Conservation (phyloP, 208 protist species). For the Trypanosoma cruzi region DNA sequence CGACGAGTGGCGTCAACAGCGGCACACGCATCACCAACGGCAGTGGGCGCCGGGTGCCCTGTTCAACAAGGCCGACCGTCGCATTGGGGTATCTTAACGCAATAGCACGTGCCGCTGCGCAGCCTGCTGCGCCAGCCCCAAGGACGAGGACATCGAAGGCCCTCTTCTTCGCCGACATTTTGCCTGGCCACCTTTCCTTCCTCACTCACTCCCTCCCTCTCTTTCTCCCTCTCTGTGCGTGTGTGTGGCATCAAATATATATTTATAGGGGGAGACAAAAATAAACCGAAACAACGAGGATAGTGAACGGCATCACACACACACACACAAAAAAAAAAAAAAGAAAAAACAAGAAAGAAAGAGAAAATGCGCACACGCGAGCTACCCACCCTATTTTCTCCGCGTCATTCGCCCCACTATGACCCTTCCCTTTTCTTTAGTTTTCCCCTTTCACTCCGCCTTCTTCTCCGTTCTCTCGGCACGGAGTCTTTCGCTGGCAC, state of each 20-base stretch:
- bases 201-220: background rate
- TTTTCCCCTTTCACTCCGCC: conserved; percentile 3
- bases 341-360: too few species aligned
- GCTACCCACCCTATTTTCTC: conserved; percentile 1
- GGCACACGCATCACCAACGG: conserved; percentile 50
- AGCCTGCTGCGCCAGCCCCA: conserved; percentile 72
- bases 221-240: background rate
- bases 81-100: conserved; percentile 47
- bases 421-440: conserved; percentile 2
- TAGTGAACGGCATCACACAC: too few species aligned
- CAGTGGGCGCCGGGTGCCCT: conserved; percentile 31
- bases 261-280: too few species aligned
- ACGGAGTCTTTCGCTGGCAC: conserved; percentile 26
- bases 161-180: conserved; percentile 23
- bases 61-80: conserved; percentile 65
- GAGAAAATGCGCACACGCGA: too few species aligned
- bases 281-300: background rate
- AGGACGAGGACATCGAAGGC: conserved; percentile 74
- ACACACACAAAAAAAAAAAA: too few species aligned
- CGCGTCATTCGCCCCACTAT: background rate
- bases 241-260: too few species aligned
- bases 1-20: conserved; percentile 55
- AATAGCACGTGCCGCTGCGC: conserved; percentile 56
- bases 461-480: background rate
- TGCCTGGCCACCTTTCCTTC: background rate